Evolutionary conservation across 2,329 filamentous ascomycete genomes (phyloP).

Genomic region (Dothistroma septosporum): DNA sequence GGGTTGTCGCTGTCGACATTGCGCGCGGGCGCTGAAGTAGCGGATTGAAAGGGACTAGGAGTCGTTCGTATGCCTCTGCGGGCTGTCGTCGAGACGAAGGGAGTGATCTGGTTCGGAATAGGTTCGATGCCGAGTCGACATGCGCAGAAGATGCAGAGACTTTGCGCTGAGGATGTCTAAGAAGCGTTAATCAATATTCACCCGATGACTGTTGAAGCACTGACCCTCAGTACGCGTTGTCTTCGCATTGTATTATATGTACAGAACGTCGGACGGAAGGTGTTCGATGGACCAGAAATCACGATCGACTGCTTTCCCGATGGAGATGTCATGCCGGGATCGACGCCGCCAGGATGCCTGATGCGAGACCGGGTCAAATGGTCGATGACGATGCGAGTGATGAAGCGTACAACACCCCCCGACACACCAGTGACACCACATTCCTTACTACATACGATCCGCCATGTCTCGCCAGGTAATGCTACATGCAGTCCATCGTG

Average conservation of each 20-base stretch:
- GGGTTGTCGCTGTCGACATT: slow-evolving; percentile 5
- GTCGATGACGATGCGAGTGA: not conserved
- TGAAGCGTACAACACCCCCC: not conserved
- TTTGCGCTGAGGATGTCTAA: slow-evolving; percentile 30
- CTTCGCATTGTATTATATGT: slow-evolving; percentile 24
- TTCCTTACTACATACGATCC: not conserved
- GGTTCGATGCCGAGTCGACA: slow-evolving; percentile 26
- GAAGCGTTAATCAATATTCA: slow-evolving; percentile 10
- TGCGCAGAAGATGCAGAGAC: slow-evolving; percentile 34
- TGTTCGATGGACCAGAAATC: slow-evolving; percentile 6
- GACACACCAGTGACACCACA: not conserved
- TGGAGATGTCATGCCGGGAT: slow-evolving; percentile 2
- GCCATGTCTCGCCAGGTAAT: slow-evolving; percentile 28
- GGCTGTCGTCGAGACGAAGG: slow-evolving; percentile 4
- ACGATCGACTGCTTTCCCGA: slow-evolving; percentile 1
- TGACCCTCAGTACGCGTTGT: slow-evolving; percentile 29
- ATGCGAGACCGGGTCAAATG: not conserved
- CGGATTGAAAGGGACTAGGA: slow-evolving; percentile 10
- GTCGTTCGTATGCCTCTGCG: slow-evolving; percentile 18
- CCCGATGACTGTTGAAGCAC: not conserved
- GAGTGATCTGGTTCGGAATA: slow-evolving; percentile 11
- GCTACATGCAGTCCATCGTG: not conserved
- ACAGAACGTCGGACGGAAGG: not conserved
- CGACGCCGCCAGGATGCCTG: not conserved
- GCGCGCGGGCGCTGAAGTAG: slow-evolving; percentile 5